Base-by-base conservation (phyloP, 495 filamentous ascomycete species). In the Zalerion maritima region DNA sequence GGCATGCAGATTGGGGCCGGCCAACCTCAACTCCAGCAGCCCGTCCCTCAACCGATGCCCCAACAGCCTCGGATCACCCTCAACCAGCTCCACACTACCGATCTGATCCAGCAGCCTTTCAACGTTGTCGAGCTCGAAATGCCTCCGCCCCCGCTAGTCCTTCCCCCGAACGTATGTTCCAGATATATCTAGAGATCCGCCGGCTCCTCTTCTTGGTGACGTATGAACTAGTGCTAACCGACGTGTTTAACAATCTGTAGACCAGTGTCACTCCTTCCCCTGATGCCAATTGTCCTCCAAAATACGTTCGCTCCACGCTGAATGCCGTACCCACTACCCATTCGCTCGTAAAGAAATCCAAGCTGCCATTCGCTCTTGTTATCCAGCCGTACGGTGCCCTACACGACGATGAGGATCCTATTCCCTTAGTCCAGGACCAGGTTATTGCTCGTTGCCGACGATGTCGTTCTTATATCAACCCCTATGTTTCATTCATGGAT, bases 401-500 rank as follows among this genome's bases (percentile, higher is more conserved):
- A 14, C 91, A 94, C 47, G 89, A 97, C 49, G 62, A 73, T 5
- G 89, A 94, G 45, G 91, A 94, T 42, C 69, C 72, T 12, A 74
- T 97, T 5, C 89, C 91, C 5, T 72, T 97, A 25, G 81, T 94
- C 16, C 78, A 87, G 24, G 89, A 97, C 52, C 91, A 94, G 53
- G 84, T 97, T 32, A 97, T 97, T 46, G 87, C 86, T 21, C 73
- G 89, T 45, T 97, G 89, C 59, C 68, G 89, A 50, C 75, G 89
- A 45, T 97, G 89, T 54, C 70, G 87, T 35, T 86, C 87, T 24
- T 96, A 96, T 47, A 96, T 96, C 61, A 94, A 96, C 52, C 85
- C 89, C 13, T 97, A 87, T 34, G 89, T 86, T 24, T 82, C 78
- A 29, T 97, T 97, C 64, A 58, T 97, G 23, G 89, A 97, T 36